Percentiles rank a stretch among this genome's conserved stretches.
Evolutionary conservation across 2,329 filamentous ascomycete species (phyloP).

Genomic region (Zasmidium cellare): DNA sequence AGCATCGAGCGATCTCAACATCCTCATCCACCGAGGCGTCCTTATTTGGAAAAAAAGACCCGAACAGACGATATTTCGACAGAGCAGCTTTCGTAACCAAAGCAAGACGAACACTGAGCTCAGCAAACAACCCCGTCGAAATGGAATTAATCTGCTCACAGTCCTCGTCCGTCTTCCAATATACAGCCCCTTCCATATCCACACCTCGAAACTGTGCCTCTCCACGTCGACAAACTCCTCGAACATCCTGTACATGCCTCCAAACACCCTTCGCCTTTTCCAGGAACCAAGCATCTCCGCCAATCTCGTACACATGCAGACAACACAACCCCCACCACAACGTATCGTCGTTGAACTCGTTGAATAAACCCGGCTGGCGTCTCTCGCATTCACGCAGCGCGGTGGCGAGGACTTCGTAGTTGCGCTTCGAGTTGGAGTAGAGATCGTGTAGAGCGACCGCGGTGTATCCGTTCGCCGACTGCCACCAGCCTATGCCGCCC

Average conservation of each 20-base stretch:
- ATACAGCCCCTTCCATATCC: conserved; percentile 4
- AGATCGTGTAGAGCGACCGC: conserved; percentile 3
- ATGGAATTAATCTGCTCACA: conserved; percentile 12
- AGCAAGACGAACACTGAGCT: conserved; percentile 2
- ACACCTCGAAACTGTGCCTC: neutral
- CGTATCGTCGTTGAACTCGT: conserved; percentile 13
- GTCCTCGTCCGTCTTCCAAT: conserved; percentile 4
- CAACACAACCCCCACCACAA: conserved; percentile 2
- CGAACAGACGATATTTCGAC: neutral
- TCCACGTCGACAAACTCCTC: neutral
- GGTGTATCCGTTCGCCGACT: conserved; percentile 1
- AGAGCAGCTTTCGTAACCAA: neutral
- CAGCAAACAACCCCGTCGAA: conserved; percentile 9
- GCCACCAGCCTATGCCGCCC: conserved; percentile 5
- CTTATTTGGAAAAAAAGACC: neutral
- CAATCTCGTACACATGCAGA: neutral
- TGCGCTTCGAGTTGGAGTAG: neutral
- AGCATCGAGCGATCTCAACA: neutral
- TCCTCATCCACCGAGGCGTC: neutral
- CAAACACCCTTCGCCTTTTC: neutral
- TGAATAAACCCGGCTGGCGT: neutral
- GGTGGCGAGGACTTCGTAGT: neutral
- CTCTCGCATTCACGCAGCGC: conserved; percentile 1
- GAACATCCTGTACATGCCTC: neutral
- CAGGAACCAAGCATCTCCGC: neutral